A percentile compares a stretch with the other conserved stretches of the same genome.
phyloP scores from a whole-genome alignment of 345 rosid genomes.

The Citrus inodora region DNA sequence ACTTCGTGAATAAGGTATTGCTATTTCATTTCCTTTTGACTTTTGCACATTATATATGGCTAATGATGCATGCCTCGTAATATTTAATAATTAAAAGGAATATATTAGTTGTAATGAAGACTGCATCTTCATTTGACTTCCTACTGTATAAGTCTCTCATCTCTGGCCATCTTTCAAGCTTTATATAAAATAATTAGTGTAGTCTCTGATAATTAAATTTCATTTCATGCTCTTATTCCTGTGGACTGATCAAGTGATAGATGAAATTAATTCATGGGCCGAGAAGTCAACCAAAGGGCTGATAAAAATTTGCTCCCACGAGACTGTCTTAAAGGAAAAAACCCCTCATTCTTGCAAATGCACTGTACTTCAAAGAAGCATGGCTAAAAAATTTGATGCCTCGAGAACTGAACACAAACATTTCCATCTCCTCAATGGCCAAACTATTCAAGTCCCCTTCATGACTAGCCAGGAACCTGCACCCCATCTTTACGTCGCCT shows the following conservation, averaged over 20 bases:
- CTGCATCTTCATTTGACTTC: too few species aligned
- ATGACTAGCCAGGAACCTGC: not conserved
- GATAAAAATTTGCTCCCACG: slow-evolving; percentile 23
- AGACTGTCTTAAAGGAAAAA: not conserved
- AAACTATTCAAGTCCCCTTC: slow-evolving; percentile 21
- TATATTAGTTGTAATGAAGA: too few species aligned
- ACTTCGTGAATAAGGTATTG: slow-evolving; percentile 18
- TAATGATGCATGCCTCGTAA: too few species aligned
- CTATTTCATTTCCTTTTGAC: too few species aligned
- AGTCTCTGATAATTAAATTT: not conserved
- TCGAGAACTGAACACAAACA: slow-evolving; percentile 14
- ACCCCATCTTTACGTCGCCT: slow-evolving; percentile 8
- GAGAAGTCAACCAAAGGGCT: slow-evolving; percentile 29
- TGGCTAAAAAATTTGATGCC: slow-evolving; percentile 20
- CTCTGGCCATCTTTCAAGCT: too few species aligned
- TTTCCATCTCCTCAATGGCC: slow-evolving; percentile 25
- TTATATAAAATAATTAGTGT: too few species aligned
- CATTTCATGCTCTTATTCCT: not conserved
- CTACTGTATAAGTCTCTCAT: too few species aligned
- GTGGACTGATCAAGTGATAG: slow-evolving; percentile 22
- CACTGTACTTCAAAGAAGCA: slow-evolving; percentile 38
- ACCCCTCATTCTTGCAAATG: slow-evolving; percentile 34
- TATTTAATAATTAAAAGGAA: too few species aligned
- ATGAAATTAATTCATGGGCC: slow-evolving; percentile 28
- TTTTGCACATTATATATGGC: not conserved